These are phyloP conservation scores for Syzygium syzygioides DNA, from an alignment of 441 rosid genomes.

Conservation along the genomic window DNA sequence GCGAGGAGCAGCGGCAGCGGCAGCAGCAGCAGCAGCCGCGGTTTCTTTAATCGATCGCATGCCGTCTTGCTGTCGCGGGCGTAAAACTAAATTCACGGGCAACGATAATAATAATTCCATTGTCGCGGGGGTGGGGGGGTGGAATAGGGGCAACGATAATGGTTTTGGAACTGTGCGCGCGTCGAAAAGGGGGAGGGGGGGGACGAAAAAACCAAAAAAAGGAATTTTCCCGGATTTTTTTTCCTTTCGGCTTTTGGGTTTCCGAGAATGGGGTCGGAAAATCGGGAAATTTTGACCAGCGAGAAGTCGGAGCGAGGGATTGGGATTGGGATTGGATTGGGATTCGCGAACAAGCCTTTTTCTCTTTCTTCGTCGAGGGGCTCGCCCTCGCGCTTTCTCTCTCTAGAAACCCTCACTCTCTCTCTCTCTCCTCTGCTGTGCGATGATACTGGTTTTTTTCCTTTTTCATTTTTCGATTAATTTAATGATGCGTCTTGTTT, in stretches of 20 bases:
- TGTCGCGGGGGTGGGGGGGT: too few relatives aligned
- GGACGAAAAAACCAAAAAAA: neutral
- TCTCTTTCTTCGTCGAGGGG: neutral
- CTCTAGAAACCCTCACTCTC: neutral
- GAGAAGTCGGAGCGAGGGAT: neutral
- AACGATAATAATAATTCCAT: neutral
- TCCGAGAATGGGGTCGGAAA: neutral
- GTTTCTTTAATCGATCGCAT: constrained; percentile 2
- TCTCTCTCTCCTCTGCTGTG: neutral
- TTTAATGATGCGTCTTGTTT: neutral
- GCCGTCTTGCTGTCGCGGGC: constrained; percentile 2
- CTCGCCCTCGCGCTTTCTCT: neutral
- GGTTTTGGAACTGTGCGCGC: constrained; percentile 6
- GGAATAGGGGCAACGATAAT: too few relatives aligned
- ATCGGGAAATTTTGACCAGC: neutral
- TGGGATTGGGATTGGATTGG: neutral
- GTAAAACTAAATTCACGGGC: neutral
- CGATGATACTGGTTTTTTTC: neutral
- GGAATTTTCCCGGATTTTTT: neutral
- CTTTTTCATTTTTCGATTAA: neutral
- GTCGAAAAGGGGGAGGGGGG: neutral
- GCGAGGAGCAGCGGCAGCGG: neutral
- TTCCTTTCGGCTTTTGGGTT: neutral
- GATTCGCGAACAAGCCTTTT: neutral
- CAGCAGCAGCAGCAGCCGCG: neutral